Conservation (phyloP, 1,139 yeast genomes). For the Debaryomyces singareniensis region DNA sequence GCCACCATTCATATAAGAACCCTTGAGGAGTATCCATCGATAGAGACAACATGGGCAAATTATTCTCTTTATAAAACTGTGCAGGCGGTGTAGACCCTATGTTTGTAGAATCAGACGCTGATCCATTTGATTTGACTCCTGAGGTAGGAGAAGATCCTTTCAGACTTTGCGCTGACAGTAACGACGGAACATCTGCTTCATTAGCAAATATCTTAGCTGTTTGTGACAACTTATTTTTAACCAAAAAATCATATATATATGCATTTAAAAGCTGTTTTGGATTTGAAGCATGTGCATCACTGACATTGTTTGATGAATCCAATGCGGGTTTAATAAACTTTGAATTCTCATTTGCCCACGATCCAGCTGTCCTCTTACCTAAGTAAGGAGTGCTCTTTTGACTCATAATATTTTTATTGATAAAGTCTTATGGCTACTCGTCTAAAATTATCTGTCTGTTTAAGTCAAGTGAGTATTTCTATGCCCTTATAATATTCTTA, state of each 20-base stretch:
- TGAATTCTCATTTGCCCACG: slow-evolving; percentile 10
- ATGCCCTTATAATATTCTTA: not conserved
- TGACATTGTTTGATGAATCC: slow-evolving; percentile 16
- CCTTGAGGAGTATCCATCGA: slow-evolving; percentile 83
- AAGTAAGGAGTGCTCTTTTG: slow-evolving; percentile 32
- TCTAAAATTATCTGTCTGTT: no score
- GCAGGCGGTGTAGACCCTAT: slow-evolving; percentile 1
- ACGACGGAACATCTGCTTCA: slow-evolving; percentile 57
- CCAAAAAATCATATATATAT: slow-evolving; percentile 78
- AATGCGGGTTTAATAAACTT: slow-evolving; percentile 6
- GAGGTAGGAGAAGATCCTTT: slow-evolving; percentile 4
- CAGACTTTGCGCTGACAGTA: not conserved
- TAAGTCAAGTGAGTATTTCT: not conserved
- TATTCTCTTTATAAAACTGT: slow-evolving; percentile 28
- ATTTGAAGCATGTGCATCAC: slow-evolving; percentile 48
- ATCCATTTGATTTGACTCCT: slow-evolving; percentile 12
- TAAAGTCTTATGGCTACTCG: no score
- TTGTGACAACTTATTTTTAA: slow-evolving; percentile 64
- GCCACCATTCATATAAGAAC: slow-evolving; percentile 93
- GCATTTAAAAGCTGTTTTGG: slow-evolving; percentile 71
- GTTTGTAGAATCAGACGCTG: slow-evolving; percentile 12
- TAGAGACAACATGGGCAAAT: slow-evolving; percentile 44
- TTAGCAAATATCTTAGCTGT: slow-evolving; percentile 68
- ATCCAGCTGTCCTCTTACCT: slow-evolving; percentile 23
- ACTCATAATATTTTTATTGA: no score